Percentiles rank a stretch among this genome's conserved stretches.
These are phyloP conservation scores for Plasmodium inui DNA, from an alignment of 169 alveolate species.

Conservation along the genomic window DNA sequence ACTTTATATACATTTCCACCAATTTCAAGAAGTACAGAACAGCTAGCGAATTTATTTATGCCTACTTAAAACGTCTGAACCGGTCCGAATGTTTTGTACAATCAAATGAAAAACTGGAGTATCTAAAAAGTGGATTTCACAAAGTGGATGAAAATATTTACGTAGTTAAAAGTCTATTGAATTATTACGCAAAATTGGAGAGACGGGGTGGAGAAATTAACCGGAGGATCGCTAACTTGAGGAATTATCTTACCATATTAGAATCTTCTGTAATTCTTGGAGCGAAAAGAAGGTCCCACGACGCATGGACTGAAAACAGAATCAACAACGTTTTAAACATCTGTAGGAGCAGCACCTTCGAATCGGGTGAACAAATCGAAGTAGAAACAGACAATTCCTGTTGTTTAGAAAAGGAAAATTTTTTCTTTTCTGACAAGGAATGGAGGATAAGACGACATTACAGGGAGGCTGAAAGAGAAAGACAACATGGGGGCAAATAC, in stretches of 20 bases:
- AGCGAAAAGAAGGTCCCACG: background rate
- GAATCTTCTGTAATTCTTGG: constrained; percentile 10
- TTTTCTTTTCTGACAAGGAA: background rate
- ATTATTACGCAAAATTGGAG: constrained; percentile 17
- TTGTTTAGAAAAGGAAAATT: background rate
- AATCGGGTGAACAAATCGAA: background rate
- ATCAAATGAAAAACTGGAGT: background rate
- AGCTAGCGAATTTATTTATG: constrained; percentile 30
- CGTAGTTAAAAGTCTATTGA: constrained; percentile 9
- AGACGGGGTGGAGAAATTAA: background rate
- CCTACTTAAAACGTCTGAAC: constrained; percentile 20
- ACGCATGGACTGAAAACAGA: constrained; percentile 8
- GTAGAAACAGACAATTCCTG: background rate
- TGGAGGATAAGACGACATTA: background rate
- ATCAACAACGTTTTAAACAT: constrained; percentile 25
- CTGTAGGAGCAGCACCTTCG: background rate
- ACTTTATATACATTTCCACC: constrained; percentile 23
- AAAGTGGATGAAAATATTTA: constrained; percentile 33
- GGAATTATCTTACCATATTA: background rate
- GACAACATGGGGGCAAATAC: background rate
- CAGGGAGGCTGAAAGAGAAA: background rate
- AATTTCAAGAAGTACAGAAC: constrained; percentile 9
- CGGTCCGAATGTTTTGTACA: background rate
- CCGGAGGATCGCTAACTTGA: background rate
- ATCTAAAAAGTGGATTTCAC: constrained; percentile 24